Base-by-base conservation (phyloP, 306 rosid species). In the Quercus parvula region DNA sequence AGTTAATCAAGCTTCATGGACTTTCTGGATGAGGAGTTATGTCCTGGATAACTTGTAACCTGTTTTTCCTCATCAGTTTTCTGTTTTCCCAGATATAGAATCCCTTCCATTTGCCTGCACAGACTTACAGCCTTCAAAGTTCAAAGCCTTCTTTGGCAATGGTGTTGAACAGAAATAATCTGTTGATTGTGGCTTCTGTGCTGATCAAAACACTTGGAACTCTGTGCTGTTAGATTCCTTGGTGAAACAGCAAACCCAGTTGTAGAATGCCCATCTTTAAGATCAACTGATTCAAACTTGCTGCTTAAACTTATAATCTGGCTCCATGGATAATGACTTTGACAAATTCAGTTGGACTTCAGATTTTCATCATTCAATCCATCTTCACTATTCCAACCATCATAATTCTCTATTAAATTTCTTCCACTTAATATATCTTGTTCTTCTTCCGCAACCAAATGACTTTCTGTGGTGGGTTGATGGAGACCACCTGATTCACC, bases 401-500 rank as follows among this genome's bases (percentile, higher is more conserved):
- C 87, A 74, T 76, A 74, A 62, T 63, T n/a, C 58, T 71, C 79
- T 2, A 41, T 27, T 68, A 64, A 19, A 56, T 56, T 73, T 66
- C 70, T 55, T 77, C 77, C 85, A 12, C 73, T 33, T 19, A 75
- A 74, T 33, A 87, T 19, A 3, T 70, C 76, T 7, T 77, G 20
- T 35, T 85, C 96, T 63, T 92, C 98, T 86, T 94, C 99, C 82
- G 89, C 98, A 12, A 74, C 97, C 83, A 91, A 83, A 71, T 95
- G 24, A 41, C 25, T 81, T 77, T 81, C 89, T 35, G 79, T 59
- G 5, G 30, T 18, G 55, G 46, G 72, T 72, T 58, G 83, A 56
- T 58, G n/a, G 27, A 70, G 73, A 77, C 38, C 77, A 46, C 24
- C 68, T 58, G 30, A 70, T 56, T 9, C 55, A 20, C 46, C 75